These are phyloP conservation scores for Deuterostichococcus epilithicus DNA, from an alignment of 139 green algal species.

Conservation along the genomic window DNA sequence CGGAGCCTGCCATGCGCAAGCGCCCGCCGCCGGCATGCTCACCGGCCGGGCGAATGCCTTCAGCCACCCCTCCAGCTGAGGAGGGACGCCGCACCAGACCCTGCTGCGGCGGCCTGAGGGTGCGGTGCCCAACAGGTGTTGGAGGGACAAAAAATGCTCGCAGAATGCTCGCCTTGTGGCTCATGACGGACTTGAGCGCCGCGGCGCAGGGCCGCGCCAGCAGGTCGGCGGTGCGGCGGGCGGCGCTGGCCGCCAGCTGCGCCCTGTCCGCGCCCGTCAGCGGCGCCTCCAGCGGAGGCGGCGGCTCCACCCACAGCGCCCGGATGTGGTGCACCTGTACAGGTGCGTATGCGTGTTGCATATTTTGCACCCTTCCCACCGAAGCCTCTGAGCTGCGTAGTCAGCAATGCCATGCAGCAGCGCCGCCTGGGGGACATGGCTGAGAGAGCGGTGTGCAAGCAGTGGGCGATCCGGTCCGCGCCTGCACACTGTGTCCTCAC, in stretches of 20 bases:
- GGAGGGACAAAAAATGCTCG: neutral
- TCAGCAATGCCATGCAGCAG: too few species aligned
- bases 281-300: slow-evolving; percentile 1
- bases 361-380: too few species aligned
- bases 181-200: slow-evolving; percentile 22
- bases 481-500: too few species aligned
- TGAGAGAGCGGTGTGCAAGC: too few species aligned
- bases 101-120: neutral
- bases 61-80: too few species aligned
- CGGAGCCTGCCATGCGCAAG: too few species aligned
- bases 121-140: neutral
- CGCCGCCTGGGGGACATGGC: too few species aligned
- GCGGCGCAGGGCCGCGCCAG: slow-evolving; percentile 29
- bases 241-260: slow-evolving; percentile 5
- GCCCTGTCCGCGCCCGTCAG: slow-evolving; percentile 18
- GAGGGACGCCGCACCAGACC: too few species aligned
- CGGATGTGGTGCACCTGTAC: slow-evolving; percentile 15
- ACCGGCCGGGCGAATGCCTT: too few species aligned
- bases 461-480: too few species aligned
- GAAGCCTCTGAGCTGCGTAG: too few species aligned
- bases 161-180: slow-evolving; percentile 30
- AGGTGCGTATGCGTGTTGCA: neutral
- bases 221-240: slow-evolving; percentile 25
- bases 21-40: too few species aligned
- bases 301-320: slow-evolving; percentile 17